Evolutionary conservation across 2,329 filamentous ascomycete genomes (phyloP), one percentile per base, ranked within the genome.

Genomic region (Fusarium brevicatenulatum): DNA sequence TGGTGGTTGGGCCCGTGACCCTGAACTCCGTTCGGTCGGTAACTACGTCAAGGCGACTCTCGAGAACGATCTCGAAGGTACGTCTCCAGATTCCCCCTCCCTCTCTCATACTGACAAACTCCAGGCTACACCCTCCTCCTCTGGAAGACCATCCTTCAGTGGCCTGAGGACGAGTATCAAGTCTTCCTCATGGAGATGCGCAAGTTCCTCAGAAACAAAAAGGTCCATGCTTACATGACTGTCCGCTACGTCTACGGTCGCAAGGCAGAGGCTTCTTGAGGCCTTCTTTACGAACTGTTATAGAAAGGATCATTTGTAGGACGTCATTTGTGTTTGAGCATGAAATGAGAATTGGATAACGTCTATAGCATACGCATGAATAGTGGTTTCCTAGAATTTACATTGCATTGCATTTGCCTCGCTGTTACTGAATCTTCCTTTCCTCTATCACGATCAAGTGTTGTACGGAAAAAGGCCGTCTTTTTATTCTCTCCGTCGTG

Each of bases 31-130:
- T 12, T 50, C 56, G n/a, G 75, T 76, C 4, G 74, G 74, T 18
- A 74, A 65, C 30, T 76, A 64, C 23, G 72, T 76, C 30, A 65
- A 58, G 5, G 46, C 74, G 4, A 76, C 74, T 5, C 66, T 76
- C 4, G 74, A 76, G 30, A 76, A 76, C 18, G 74, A 76, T 32
- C 49, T 77, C 6, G 74, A 76, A 56, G 74, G 74, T 62, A 59
- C 25, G 23, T 11, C 3, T 16, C 4, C 6, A 16, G 1, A 2
- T 4, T 1, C 2, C 10, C 0, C 2, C 8, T 8, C 19, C 7
- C 5, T 19, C 4, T 3, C 1, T 15, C n/a, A 13, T 13, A 12
- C n/a, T 63, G 7, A 65, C 34, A 15, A 8, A 0, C 9, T 7
- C 2, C 16, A 76, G 74, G 74, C 3, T 76, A 76, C 25, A 73